Evolutionary conservation across 164 flowering plant genomes (phyloP), one percentile per base, ranked within the genome.

Genomic region (Liriodendron chinense): DNA sequence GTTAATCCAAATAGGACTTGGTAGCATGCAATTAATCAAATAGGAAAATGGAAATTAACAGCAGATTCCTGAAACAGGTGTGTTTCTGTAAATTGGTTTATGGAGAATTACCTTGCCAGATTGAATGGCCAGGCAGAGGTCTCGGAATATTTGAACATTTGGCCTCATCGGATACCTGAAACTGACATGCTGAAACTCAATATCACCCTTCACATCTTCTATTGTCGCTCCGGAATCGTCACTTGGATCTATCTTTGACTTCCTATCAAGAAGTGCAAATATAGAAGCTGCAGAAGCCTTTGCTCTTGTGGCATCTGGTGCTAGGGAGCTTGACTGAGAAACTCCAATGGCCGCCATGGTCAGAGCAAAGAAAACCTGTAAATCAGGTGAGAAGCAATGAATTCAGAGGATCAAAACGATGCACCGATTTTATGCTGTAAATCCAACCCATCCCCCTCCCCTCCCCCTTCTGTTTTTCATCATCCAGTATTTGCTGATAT

Each of bases 141-240:
- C 90, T 24, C 48, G 76, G 77, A 89, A 82, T 53, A 86, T 77
- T 23, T 79, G 82, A 67, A 85, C 68, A 25, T 84, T 83, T 1
- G 90, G 89, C 74, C 92, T 84, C 18, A 79, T 68, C 1, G 89
- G 89, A 64, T 89, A 87, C 79, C 77, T 83, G 78, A 89, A 89
- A 34, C 85, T 80, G 64, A 89, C 86, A 75, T 85, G 83, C 18
- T 61, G 77, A 57, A 89, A 69, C 78, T 86, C 85, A 67, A 89
- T 82, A 12, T 86, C 85, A 6, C 90, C 90, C 53, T 78, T 86
- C 28, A 89, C 73, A 56, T 69, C 72, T 67, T 83, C 82, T 56
- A 87, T 21, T 62, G 70, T 83, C 9, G 28, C 72, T 14, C 90
- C 90, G 8, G 88, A 74, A 1, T 83, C 80, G 28, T 82, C 82